Percentiles rank a stretch among this genome's conserved stretches.
Conservation (phyloP, 257 asterid genomes). For the Vinca minor region DNA sequence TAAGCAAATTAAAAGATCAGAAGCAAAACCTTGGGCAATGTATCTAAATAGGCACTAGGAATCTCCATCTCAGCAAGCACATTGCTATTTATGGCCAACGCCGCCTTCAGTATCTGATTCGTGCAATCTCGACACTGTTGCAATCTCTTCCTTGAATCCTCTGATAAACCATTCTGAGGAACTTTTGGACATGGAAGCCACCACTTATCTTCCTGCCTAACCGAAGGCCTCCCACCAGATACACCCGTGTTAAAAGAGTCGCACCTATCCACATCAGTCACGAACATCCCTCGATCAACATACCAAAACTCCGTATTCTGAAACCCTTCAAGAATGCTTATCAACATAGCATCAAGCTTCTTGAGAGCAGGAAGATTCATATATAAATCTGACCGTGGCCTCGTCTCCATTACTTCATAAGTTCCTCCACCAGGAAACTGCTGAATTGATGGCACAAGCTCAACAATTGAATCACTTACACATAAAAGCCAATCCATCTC, state of each 20-base stretch:
- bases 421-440: conserved; percentile 76
- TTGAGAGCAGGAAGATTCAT: conserved; percentile 94
- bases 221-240: conserved; percentile 69
- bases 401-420: conserved; percentile 75
- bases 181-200: conserved; percentile 98
- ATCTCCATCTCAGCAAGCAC: conserved; percentile 92
- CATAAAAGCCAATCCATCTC: conserved; percentile 93
- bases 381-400: conserved; percentile 72
- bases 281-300: conserved; percentile 72
- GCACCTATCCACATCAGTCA: conserved; percentile 36
- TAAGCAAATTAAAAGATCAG: not conserved
- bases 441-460: conserved; percentile 80
- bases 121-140: conserved; percentile 96
- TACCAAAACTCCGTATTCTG: conserved; percentile 77
- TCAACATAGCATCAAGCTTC: conserved; percentile 87
- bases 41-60: conserved; percentile 70
- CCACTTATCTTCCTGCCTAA: conserved; percentile 98
- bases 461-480: conserved; percentile 88
- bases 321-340: conserved; percentile 82
- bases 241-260: conserved; percentile 34
- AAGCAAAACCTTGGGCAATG: conserved; percentile 79
- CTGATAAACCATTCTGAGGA: conserved; percentile 81
- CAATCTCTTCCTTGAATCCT: conserved; percentile 70
- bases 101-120: conserved; percentile 91
- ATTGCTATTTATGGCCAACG: conserved; percentile 82